These are phyloP conservation scores for Papiliotrema nemorosa DNA, from an alignment of 1,284 basidiomycete species.

Conservation along the genomic window DNA sequence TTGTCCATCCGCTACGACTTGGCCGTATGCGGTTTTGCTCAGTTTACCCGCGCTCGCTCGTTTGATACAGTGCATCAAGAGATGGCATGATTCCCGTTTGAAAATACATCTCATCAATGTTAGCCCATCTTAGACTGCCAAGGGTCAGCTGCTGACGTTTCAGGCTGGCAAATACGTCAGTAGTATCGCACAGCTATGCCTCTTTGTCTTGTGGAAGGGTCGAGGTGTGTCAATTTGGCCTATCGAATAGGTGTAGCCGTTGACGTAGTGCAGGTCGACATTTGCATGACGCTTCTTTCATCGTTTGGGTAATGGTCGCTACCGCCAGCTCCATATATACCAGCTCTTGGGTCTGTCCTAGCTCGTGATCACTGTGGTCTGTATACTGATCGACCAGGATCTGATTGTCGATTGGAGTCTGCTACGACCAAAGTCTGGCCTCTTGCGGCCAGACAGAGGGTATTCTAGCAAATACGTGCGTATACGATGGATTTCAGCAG, in stretches of 20 bases:
- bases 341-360: slow-evolving; percentile 67
- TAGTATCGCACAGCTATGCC: slow-evolving; percentile 62
- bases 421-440: slow-evolving; percentile 60
- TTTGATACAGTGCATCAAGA: slow-evolving; percentile 78
- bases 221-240: slow-evolving; percentile 52
- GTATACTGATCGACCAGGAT: slow-evolving; percentile 53
- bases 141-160: background rate
- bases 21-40: slow-evolving; percentile 55
- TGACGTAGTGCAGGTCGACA: background rate
- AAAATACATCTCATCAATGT: slow-evolving; percentile 82
- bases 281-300: slow-evolving; percentile 55
- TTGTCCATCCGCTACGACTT: slow-evolving; percentile 64
- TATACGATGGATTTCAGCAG: background rate
- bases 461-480: slow-evolving; percentile 55
- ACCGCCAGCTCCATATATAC: slow-evolving; percentile 67
- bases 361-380: background rate
- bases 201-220: slow-evolving; percentile 71
- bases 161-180: slow-evolving; percentile 75
- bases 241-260: background rate
- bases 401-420: slow-evolving; percentile 58
- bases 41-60: slow-evolving; percentile 57
- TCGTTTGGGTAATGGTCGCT: slow-evolving; percentile 62
- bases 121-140: slow-evolving; percentile 22
- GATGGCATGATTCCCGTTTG: slow-evolving; percentile 72
- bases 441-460: slow-evolving; percentile 71